Base-by-base conservation (phyloP, 192 early-diverging fungal genomes). In the Entomortierella lignicola region DNA sequence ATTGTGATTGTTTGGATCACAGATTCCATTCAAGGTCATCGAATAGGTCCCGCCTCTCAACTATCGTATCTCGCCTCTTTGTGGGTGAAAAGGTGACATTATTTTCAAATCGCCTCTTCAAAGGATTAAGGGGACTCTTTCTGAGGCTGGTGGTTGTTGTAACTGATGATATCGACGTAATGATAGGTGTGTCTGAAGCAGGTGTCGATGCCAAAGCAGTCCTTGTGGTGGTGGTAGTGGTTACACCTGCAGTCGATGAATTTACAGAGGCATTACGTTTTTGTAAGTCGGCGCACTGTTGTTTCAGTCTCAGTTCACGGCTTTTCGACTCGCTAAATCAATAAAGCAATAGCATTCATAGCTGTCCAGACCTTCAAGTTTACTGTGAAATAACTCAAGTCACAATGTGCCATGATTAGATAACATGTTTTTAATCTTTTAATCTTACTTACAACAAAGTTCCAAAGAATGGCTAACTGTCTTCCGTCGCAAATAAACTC, bases 331-430 rank as follows among this genome's bases (percentile, higher is more conserved):
- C 48, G 20, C 21, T 37, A 37, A 37, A 37, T 37, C 34, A 50
- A 50, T 50, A 50, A 50, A 23, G 15, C 21, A 50, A 50, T 37
- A 37, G 48, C 21, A 50, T 50, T 50, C 48, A 50, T 50, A 23
- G 21, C 48, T 50, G 48, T 17, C 48, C 48, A 50, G 48, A 23
- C 48, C 48, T 50, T 50, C 48, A 50, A 50, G 21, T 50, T 50
- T 50, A 50, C 48, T 50, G 48, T 50, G 48, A 50, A 17, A 50
- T 50, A 50, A 50, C 21, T 50, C 48, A 17, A 50, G 48, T 50
- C 21, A 50, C 21, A 17, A 50, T 21, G 48, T 50, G 20, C 21
- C 48, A 50, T 50, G 4, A 50, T 50, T 21, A 50, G 48, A 50
- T 50, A 23, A 23, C 48, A 21, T 50, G 48, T 50, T 17, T 50